phyloP scores from a whole-genome alignment of 2,329 filamentous ascomycete genomes.

The Hirsutella rhossiliensis region DNA sequence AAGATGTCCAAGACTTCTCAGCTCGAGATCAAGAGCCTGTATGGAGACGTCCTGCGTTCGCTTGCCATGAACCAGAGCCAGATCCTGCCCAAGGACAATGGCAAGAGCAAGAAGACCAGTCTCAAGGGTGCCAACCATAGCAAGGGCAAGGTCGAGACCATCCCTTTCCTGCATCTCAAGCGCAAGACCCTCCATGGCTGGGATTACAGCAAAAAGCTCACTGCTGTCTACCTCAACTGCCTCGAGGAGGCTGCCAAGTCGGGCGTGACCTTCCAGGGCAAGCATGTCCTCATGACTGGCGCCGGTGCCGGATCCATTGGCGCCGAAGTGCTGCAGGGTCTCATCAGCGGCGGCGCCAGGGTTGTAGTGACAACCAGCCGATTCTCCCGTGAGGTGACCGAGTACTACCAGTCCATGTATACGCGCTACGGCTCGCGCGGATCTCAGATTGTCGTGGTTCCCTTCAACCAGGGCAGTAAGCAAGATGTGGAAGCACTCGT shows the following conservation, averaged over 20 bases:
- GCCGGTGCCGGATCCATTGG: conserved; percentile 96
- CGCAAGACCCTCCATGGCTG: conserved; percentile 87
- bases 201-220: conserved; percentile 99
- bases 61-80: conserved; percentile 97
- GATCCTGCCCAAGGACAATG: conserved; percentile 81
- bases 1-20: conserved; percentile 94
- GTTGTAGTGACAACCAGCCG: conserved; percentile 94
- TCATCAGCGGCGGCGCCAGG: conserved; percentile 93
- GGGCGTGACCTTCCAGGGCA: conserved; percentile 86
- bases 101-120: conserved; percentile 46
- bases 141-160: conserved; percentile 93
- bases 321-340: conserved; percentile 87
- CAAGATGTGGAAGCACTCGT: conserved; percentile 92
- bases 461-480: conserved; percentile 98
- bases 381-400: conserved; percentile 93
- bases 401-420: conserved; percentile 99
- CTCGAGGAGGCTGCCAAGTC: conserved; percentile 77
- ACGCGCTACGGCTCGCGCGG: conserved; percentile 85
- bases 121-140: conserved; percentile 41
- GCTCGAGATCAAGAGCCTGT: conserved; percentile 89
- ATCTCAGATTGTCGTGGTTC: conserved; percentile 93
- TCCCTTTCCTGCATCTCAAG: conserved; percentile 95
- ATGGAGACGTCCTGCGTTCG: conserved; percentile 87
- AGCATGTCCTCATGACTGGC: conserved; percentile 96
- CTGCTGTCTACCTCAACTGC: conserved; percentile 82